Conservation (phyloP, 129 eudicot species). For the Saposhnikovia divaricata region DNA sequence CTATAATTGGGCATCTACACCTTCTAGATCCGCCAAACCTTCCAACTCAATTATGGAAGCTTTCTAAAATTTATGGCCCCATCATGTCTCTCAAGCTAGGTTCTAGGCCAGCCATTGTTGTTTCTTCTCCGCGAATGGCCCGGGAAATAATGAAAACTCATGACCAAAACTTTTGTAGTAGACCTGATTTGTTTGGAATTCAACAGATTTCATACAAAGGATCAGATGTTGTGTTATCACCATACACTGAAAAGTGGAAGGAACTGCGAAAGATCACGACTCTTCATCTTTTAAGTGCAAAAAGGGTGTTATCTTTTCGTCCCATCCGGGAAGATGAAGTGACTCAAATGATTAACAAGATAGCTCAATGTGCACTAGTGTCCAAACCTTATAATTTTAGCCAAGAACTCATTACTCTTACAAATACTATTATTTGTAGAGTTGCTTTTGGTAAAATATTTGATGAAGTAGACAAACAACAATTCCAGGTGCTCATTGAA, state of each 20-base stretch:
- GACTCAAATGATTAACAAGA: slow-evolving; percentile 16
- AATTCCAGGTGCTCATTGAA: slow-evolving; percentile 17
- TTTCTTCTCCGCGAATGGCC: slow-evolving; percentile 32
- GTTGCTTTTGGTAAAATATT: slow-evolving; percentile 32
- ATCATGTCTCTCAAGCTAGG: background rate
- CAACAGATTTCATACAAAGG: slow-evolving; percentile 19
- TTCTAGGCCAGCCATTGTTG: slow-evolving; percentile 18
- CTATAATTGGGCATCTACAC: slow-evolving; percentile 38
- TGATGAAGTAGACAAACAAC: background rate
- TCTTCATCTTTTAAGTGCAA: slow-evolving; percentile 28
- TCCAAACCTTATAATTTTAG: slow-evolving; percentile 18
- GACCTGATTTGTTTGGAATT: slow-evolving; percentile 23
- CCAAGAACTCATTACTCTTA: slow-evolving; percentile 15
- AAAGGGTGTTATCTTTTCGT: slow-evolving; percentile 29
- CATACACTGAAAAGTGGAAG: slow-evolving; percentile 34
- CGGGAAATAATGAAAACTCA: slow-evolving; percentile 38
- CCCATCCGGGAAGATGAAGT: slow-evolving; percentile 32
- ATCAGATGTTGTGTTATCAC: slow-evolving; percentile 25
- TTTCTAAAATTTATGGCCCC: background rate
- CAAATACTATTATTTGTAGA: slow-evolving; percentile 20
- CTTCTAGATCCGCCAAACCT: slow-evolving; percentile 5
- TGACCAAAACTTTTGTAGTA: slow-evolving; percentile 21
- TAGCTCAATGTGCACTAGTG: background rate
- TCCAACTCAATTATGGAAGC: background rate
- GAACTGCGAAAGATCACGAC: slow-evolving; percentile 26